Evolutionary conservation across 306 rosid species (phyloP).

Genomic region (Hippophae tibetana): DNA sequence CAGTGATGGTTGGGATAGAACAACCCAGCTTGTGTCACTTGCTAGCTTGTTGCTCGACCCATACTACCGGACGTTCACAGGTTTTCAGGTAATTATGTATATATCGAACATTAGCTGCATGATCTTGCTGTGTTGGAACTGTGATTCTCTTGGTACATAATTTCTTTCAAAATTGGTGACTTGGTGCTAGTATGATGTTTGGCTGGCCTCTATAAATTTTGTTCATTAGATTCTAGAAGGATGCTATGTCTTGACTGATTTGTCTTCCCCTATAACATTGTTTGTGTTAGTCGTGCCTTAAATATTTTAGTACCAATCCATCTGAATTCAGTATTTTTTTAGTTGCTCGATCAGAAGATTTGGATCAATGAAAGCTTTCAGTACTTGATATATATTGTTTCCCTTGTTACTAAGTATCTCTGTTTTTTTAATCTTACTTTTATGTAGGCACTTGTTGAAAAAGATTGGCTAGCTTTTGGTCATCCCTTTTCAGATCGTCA

Average conservation of each 20-base stretch:
- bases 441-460: slow-evolving; percentile 80
- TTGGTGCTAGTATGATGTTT: no score
- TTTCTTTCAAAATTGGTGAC: no score
- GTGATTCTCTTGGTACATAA: no score
- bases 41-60: slow-evolving; percentile 95
- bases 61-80: slow-evolving; percentile 72
- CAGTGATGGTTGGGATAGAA: slow-evolving; percentile 99
- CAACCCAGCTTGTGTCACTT: slow-evolving; percentile 86
- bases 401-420: background rate
- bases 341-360: background rate
- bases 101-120: slow-evolving; percentile 9
- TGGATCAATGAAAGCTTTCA: background rate
- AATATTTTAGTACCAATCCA: background rate
- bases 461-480: slow-evolving; percentile 98
- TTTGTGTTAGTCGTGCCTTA: no score
- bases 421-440: slow-evolving; percentile 17
- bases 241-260: no score
- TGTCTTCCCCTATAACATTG: no score
- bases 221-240: no score
- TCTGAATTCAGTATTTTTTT: background rate
- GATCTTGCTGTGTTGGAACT: slow-evolving; percentile 1
- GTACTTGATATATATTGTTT: slow-evolving; percentile 4
- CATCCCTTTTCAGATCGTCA: slow-evolving; percentile 88
- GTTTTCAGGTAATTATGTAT: slow-evolving; percentile 69
- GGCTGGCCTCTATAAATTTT: no score